phyloP scores from a whole-genome alignment of 257 asterid species.

The Nicotiana knightiana region DNA sequence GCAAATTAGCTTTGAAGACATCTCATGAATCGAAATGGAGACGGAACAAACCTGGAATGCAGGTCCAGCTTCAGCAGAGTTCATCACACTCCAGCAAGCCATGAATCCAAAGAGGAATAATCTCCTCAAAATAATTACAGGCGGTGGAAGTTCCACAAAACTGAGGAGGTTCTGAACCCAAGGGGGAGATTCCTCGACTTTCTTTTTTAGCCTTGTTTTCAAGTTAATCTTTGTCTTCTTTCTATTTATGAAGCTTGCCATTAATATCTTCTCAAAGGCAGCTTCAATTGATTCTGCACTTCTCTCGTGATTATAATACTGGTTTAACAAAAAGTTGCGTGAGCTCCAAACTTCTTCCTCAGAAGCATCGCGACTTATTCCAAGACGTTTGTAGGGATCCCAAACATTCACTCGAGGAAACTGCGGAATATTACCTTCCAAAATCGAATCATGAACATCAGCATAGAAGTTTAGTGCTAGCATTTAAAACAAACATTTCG shows the following conservation, averaged over 20 bases:
- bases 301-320: constrained; percentile 70
- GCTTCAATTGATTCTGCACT: constrained; percentile 84
- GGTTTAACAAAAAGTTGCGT: constrained; percentile 74
- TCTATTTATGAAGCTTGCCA: constrained; percentile 72
- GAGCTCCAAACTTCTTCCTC: constrained; percentile 97
- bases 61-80: constrained; percentile 96
- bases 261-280: constrained; percentile 85
- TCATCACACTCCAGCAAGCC: constrained; percentile 98
- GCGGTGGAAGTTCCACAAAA: constrained; percentile 84
- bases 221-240: constrained; percentile 90
- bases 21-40: not conserved
- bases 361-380: constrained; percentile 70
- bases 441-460: constrained; percentile 8
- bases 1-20: not conserved
- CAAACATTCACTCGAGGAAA: constrained; percentile 69
- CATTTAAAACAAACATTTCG: not conserved
- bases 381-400: constrained; percentile 93
- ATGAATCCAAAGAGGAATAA: constrained; percentile 82
- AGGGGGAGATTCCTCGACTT: constrained; percentile 96
- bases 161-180: constrained; percentile 82
- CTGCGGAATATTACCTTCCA: constrained; percentile 45
- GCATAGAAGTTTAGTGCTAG: not conserved
- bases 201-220: constrained; percentile 74
- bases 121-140: constrained; percentile 79
- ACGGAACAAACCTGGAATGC: constrained; percentile 78